Conservation (phyloP, 257 asterid genomes). For the Salvia miltiorrhiza region DNA sequence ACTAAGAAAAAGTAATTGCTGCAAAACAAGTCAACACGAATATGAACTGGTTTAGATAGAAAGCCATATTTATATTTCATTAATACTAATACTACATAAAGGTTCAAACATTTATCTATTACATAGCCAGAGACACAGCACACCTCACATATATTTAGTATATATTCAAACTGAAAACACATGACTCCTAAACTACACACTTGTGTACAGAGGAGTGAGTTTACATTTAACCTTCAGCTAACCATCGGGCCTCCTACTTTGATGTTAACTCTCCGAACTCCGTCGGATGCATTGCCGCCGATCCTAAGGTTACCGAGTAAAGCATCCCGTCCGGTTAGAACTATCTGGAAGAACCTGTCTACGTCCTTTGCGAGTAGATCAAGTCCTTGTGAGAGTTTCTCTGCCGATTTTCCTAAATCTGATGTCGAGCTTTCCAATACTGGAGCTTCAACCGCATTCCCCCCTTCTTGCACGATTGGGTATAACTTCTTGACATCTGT, state of each 20-base stretch:
- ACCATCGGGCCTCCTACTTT: conserved; percentile 32
- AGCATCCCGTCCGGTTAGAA: conserved; percentile 69
- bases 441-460: conserved; percentile 30
- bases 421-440: conserved; percentile 28
- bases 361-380: conserved; percentile 71
- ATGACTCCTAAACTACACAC: conserved; percentile 21
- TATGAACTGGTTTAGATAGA: background rate
- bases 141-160: conserved; percentile 17
- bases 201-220: conserved; percentile 19
- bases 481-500: conserved; percentile 50
- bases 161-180: conserved; percentile 23
- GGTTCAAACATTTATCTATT: conserved; percentile 20
- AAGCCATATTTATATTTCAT: conserved; percentile 21
- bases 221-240: conserved; percentile 31
- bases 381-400: conserved; percentile 49
- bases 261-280: conserved; percentile 19
- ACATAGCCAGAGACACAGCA: conserved; percentile 15
- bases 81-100: conserved; percentile 17
- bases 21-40: background rate
- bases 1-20: background rate
- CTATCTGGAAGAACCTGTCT: conserved; percentile 67
- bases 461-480: conserved; percentile 57
- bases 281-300: conserved; percentile 32
- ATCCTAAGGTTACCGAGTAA: conserved; percentile 72
- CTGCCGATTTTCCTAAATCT: conserved; percentile 45